phyloP scores from a whole-genome alignment of 192 early-diverging fungal species.

The Nowakowskiella sp. region DNA sequence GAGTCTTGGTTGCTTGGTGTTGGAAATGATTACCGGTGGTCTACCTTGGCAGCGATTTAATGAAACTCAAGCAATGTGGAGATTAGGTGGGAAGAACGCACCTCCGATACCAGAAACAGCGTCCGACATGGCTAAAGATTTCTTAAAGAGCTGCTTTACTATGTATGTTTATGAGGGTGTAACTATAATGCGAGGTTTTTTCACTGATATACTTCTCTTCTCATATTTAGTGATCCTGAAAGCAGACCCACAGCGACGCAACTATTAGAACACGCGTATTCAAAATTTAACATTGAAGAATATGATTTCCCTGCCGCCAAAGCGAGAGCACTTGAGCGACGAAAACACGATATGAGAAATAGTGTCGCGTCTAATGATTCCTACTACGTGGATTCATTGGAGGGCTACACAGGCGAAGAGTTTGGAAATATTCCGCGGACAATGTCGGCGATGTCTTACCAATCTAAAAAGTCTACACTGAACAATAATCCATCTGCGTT shows the following conservation, averaged over 20 bases:
- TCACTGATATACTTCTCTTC: conserved; percentile 3
- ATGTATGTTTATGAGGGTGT: conserved; percentile 42
- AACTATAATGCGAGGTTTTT: not conserved
- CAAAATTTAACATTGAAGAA: too few species aligned
- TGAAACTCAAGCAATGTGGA: conserved; percentile 55
- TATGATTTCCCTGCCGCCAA: too few species aligned
- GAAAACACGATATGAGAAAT: too few species aligned
- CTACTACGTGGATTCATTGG: too few species aligned
- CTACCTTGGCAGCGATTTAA: conserved; percentile 68
- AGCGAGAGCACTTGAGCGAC: too few species aligned
- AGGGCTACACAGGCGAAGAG: too few species aligned
- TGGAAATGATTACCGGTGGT: conserved; percentile 97
- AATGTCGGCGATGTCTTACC: too few species aligned
- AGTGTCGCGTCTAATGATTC: too few species aligned
- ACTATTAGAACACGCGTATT: conserved; percentile 59
- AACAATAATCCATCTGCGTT: too few species aligned
- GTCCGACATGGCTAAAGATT: conserved; percentile 61
- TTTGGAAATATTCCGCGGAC: too few species aligned
- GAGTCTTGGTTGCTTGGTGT: conserved; percentile 84
- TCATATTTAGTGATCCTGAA: conserved; percentile 54
- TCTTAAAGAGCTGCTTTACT: conserved; percentile 69
- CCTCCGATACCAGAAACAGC: conserved; percentile 75
- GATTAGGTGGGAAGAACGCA: conserved; percentile 65
- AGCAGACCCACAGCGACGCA: conserved; percentile 67
- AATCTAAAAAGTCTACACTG: too few species aligned